Percentiles rank a stretch among this genome's conserved stretches.
phyloP scores from a whole-genome alignment of 768 basidiomycete genomes.

The Lactifluus echinatus region DNA sequence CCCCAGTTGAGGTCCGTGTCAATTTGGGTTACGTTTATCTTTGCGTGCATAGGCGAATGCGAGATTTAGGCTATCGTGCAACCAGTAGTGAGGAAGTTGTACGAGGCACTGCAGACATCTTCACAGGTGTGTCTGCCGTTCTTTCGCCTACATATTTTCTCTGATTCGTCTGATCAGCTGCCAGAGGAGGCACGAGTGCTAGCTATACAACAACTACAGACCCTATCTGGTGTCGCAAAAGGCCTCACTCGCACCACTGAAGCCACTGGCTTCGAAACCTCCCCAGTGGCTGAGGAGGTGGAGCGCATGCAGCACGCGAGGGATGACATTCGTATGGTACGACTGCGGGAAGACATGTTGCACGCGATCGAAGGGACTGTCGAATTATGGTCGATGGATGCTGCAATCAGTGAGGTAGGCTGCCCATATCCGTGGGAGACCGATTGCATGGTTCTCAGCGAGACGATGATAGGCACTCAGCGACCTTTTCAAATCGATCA shows the following conservation, averaged over 20 bases:
- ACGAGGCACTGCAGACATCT: slow-evolving; percentile 49
- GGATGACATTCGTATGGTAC: slow-evolving; percentile 52
- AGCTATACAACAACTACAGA: slow-evolving; percentile 67
- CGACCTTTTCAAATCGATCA: slow-evolving; percentile 80
- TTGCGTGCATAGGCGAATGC: not conserved
- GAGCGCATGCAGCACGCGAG: slow-evolving; percentile 52
- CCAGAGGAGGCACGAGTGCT: slow-evolving; percentile 63
- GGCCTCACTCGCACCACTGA: slow-evolving; percentile 78
- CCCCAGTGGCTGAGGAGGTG: slow-evolving; percentile 44
- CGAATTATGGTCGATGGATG: slow-evolving; percentile 73
- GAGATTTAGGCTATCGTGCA: slow-evolving; percentile 53
- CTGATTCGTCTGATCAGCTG: slow-evolving; percentile 33
- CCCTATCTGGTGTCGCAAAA: slow-evolving; percentile 76
- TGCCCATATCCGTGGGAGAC: not conserved
- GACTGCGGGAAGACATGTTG: slow-evolving; percentile 60
- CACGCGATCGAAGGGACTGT: slow-evolving; percentile 50
- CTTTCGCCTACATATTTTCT: not conserved
- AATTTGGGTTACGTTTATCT: not conserved
- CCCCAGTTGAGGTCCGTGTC: slow-evolving; percentile 57
- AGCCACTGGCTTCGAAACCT: slow-evolving; percentile 48
- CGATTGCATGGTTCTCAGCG: not conserved
- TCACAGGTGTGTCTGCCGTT: slow-evolving; percentile 35
- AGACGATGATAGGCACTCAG: slow-evolving; percentile 52
- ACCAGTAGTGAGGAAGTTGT: slow-evolving; percentile 65
- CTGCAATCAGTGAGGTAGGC: slow-evolving; percentile 65